Evolutionary conservation across 2,329 filamentous ascomycete species (phyloP).

Genomic region (Diplocarpon rosae): DNA sequence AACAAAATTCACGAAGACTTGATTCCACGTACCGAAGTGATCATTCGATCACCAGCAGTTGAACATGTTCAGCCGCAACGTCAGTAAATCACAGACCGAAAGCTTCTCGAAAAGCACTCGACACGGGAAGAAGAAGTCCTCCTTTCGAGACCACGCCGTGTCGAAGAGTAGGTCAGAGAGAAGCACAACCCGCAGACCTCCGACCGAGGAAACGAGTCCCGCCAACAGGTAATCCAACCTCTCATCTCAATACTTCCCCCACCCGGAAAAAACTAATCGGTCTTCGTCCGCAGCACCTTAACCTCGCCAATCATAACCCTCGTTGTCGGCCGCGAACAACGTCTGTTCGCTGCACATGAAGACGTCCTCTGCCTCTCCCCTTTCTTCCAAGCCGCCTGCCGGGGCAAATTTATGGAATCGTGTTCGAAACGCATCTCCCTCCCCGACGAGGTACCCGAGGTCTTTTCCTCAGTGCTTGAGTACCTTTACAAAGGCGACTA

Average conservation of each 20-base stretch:
- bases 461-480: slow-evolving; percentile 83
- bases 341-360: slow-evolving; percentile 86
- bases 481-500: slow-evolving; percentile 83
- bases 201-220: slow-evolving; percentile 19
- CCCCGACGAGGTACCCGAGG: slow-evolving; percentile 77
- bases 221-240: slow-evolving; percentile 15
- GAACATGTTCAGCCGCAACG: slow-evolving; percentile 23
- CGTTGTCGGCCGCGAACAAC: slow-evolving; percentile 67
- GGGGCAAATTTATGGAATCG: slow-evolving; percentile 50
- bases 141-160: slow-evolving; percentile 28
- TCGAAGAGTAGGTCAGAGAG: slow-evolving; percentile 26
- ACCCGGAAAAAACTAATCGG: slow-evolving; percentile 8
- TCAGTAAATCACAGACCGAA: slow-evolving; percentile 24
- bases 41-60: too few species aligned
- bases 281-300: slow-evolving; percentile 34
- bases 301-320: slow-evolving; percentile 68
- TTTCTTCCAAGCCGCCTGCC: slow-evolving; percentile 61
- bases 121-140: slow-evolving; percentile 21
- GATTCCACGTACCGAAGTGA: background rate
- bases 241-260: background rate
- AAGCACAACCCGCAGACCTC: slow-evolving; percentile 18
- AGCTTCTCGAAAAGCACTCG: slow-evolving; percentile 24
- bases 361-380: slow-evolving; percentile 69
- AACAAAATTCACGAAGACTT: too few species aligned
- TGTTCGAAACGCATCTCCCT: slow-evolving; percentile 63